phyloP scores from a whole-genome alignment of 176 grass and related monocot species.

The Puya raimondii region DNA sequence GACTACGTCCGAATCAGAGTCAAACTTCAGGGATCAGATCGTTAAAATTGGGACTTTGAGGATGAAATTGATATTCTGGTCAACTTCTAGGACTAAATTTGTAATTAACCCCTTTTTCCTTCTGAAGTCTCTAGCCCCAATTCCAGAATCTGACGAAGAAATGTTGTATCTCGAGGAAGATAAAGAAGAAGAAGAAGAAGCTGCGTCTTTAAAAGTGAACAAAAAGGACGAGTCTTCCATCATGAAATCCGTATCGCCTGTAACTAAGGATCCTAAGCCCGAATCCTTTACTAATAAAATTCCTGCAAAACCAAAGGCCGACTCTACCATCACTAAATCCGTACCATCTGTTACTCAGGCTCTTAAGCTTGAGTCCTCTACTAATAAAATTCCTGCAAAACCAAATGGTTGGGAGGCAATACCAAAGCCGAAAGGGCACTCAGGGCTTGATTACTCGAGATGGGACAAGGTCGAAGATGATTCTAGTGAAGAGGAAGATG shows the following conservation, averaged over 20 bases:
- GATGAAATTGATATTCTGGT: not conserved
- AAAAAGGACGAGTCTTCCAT: conserved; percentile 13
- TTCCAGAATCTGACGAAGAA: conserved; percentile 86
- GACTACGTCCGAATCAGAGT: no score
- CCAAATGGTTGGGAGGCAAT: conserved; percentile 50
- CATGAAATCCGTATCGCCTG: conserved; percentile 3
- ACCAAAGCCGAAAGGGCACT: conserved; percentile 84
- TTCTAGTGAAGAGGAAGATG: conserved; percentile 76
- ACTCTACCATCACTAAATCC: not conserved
- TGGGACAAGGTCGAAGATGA: conserved; percentile 88
- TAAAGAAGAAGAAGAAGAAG: conserved; percentile 17
- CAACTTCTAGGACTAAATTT: conserved; percentile 8
- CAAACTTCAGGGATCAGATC: not conserved
- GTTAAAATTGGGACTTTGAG: conserved; percentile 2
- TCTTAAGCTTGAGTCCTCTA: conserved; percentile 25
- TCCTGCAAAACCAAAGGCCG: conserved; percentile 4
- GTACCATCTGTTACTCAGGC: conserved; percentile 7
- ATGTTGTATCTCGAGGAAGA: conserved; percentile 45
- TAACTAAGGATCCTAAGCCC: conserved; percentile 17
- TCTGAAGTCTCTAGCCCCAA: conserved; percentile 65
- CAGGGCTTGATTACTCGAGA: conserved; percentile 82
- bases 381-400: conserved; percentile 14
- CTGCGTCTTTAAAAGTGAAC: conserved; percentile 22
- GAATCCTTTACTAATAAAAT: conserved; percentile 16
- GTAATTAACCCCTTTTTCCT: conserved; percentile 6